Percentiles rank a stretch among this genome's conserved stretches.
These are phyloP conservation scores for Penicillium soppii DNA, from an alignment of 495 filamentous ascomycete species.

Conservation along the genomic window DNA sequence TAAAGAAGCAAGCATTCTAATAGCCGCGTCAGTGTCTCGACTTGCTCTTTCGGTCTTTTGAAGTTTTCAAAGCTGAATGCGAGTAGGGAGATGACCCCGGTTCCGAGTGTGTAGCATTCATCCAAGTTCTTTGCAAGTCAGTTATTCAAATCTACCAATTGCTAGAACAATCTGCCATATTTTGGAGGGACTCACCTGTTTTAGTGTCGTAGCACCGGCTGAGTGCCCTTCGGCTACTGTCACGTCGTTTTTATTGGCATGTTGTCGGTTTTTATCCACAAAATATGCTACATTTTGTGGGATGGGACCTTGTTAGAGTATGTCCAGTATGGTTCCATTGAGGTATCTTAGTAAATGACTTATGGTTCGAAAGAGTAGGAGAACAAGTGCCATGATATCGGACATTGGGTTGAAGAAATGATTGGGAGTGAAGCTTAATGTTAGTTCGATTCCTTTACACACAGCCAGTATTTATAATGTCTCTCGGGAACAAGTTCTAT, in stretches of 20 bases:
- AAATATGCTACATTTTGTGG: constrained; percentile 84
- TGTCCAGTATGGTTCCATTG: neutral
- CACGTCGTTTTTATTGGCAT: constrained; percentile 42
- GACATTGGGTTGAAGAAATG: too few species aligned
- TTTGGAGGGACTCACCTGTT: neutral
- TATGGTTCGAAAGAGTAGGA: neutral
- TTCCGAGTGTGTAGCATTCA: neutral
- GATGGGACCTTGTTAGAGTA: constrained; percentile 62
- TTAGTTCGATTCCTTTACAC: too few species aligned
- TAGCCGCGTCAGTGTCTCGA: neutral
- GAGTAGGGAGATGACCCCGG: neutral
- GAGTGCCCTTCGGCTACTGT: neutral
- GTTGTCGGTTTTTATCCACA: constrained; percentile 87
- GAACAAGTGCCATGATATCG: neutral
- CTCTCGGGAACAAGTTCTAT: too few species aligned
- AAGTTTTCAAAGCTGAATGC: neutral
- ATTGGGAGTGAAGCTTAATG: too few species aligned
- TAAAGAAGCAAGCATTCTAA: neutral
- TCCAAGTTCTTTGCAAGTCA: neutral
- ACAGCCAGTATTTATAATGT: too few species aligned
- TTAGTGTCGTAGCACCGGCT: neutral
- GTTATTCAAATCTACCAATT: neutral
- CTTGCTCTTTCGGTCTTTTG: neutral
- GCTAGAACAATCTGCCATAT: neutral
- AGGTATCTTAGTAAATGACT: neutral